Percentiles rank a stretch among this genome's conserved stretches.
phyloP scores from a whole-genome alignment of 495 filamentous ascomycete genomes.

The Daldinia loculata region DNA sequence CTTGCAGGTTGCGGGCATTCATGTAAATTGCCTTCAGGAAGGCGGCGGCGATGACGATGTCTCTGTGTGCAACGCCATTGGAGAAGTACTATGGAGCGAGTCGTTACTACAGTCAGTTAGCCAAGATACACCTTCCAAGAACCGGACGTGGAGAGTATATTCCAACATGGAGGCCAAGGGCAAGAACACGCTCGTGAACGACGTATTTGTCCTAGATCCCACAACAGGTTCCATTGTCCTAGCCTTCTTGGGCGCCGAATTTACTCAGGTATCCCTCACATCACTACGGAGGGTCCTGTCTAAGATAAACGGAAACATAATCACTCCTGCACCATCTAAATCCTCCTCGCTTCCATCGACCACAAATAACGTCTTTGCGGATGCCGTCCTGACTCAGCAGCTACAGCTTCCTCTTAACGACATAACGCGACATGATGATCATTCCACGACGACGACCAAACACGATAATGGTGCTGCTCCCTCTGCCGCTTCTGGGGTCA shows the following conservation, averaged over 20 bases:
- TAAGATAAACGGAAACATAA: constrained; percentile 43
- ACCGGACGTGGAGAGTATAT: constrained; percentile 37
- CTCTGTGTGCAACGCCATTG: constrained; percentile 21
- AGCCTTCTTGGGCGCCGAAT: constrained; percentile 46
- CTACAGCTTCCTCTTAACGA: background rate
- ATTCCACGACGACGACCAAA: background rate
- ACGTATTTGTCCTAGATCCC: constrained; percentile 50
- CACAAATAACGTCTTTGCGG: constrained; percentile 1
- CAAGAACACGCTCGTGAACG: constrained; percentile 42
- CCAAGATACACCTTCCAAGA: background rate
- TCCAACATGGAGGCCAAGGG: constrained; percentile 35
- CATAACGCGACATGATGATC: background rate
- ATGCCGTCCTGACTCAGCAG: background rate
- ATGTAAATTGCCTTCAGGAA: constrained; percentile 47
- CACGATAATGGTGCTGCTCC: background rate
- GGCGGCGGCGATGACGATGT: constrained; percentile 17
- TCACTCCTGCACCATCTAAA: background rate
- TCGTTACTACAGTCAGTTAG: constrained; percentile 10
- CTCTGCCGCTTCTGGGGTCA: constrained; percentile 4
- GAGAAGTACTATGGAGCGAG: constrained; percentile 26
- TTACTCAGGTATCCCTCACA: constrained; percentile 40
- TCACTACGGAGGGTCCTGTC: constrained; percentile 45
- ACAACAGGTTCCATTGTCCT: constrained; percentile 29
- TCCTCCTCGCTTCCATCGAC: background rate
- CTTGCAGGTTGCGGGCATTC: constrained; percentile 53